Evolutionary conservation across 1,139 yeast genomes (phyloP).

Genomic region (Yueomyces sp.): DNA sequence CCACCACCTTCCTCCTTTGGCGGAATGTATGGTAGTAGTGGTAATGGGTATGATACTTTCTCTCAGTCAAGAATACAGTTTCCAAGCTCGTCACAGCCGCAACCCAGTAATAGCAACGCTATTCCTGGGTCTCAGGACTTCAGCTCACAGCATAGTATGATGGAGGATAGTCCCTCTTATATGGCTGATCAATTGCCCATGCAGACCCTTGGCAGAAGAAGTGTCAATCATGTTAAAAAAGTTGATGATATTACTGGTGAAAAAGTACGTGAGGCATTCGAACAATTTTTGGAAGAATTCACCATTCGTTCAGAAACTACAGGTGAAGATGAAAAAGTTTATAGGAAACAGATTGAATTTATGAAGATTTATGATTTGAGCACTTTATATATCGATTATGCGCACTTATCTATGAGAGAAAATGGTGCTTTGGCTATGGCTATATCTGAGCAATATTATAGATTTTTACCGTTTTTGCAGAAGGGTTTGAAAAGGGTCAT

Average conservation of each 20-base stretch:
- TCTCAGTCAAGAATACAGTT: conserved; percentile 16
- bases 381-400: conserved; percentile 77
- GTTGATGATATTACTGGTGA: conserved; percentile 90
- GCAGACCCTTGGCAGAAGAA: conserved; percentile 20
- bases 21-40: conserved; percentile 20
- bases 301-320: conserved; percentile 11
- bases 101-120: conserved; percentile 6
- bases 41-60: conserved; percentile 17
- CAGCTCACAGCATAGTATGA: conserved; percentile 14
- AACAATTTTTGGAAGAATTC: conserved; percentile 64
- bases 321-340: conserved; percentile 40
- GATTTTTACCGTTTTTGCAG: conserved; percentile 77
- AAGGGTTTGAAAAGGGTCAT: conserved; percentile 64
- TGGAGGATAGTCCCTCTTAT: conserved; percentile 6
- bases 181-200: conserved; percentile 11
- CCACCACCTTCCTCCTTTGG: conserved; percentile 26
- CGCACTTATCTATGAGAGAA: conserved; percentile 62
- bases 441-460: conserved; percentile 77
- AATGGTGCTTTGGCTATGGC: conserved; percentile 88
- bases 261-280: conserved; percentile 84
- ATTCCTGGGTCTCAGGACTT: conserved; percentile 10
- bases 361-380: conserved; percentile 67
- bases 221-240: conserved; percentile 62
- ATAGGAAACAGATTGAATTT: conserved; percentile 69
- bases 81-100: conserved; percentile 23